Evolutionary conservation across 768 basidiomycete species (phyloP), one percentile per base, ranked within the genome.

Genomic region (Asterophora lycoperdoides): DNA sequence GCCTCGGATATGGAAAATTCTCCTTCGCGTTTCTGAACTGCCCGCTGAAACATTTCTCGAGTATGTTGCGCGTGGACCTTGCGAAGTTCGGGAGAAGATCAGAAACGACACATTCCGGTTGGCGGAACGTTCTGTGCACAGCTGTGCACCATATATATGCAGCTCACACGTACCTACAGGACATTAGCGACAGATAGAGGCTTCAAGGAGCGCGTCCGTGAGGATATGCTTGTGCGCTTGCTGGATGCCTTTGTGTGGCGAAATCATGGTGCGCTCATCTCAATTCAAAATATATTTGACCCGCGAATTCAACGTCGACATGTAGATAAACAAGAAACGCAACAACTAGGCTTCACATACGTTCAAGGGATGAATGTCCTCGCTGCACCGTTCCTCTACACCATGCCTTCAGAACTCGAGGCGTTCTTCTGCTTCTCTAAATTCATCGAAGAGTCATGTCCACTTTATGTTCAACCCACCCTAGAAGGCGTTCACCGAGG

Each of bases 321-420:
- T 33, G 8, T 56, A 92, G 89, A 92, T 59, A 75, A 82, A 54
- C 84, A 86, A 66, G 87, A 90, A 59, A 74, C 72, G 1, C 80
- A 87, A n/a, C 83, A 83, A 49, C 77, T 91, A 35, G 89, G 81
- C 8, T 96, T 97, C 67, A 93, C 90, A 26, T 99, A 98, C 60
- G 94, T 99, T 8, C 95, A 99, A 68, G 96, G 96, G 26, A 97
- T 96, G 93, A 99, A 99, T 64, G 96, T 98, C 41, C 83, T 99
- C 30, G 93, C 94, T 17, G 96, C 96, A 2, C 96, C 96, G 0
- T 99, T 98, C 67, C 77, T 99, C 23, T 99, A 96, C 63, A 92
- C 89, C 9, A 89, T 98, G 83, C 94, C 96, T 5, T 93, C 93
- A 8, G 93, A 99, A 66, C 68, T 98, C n/a, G 96, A 99, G 66